These are phyloP conservation scores for Verticillium klebahnii DNA, from an alignment of 2,329 filamentous ascomycete genomes.

Conservation along the genomic window DNA sequence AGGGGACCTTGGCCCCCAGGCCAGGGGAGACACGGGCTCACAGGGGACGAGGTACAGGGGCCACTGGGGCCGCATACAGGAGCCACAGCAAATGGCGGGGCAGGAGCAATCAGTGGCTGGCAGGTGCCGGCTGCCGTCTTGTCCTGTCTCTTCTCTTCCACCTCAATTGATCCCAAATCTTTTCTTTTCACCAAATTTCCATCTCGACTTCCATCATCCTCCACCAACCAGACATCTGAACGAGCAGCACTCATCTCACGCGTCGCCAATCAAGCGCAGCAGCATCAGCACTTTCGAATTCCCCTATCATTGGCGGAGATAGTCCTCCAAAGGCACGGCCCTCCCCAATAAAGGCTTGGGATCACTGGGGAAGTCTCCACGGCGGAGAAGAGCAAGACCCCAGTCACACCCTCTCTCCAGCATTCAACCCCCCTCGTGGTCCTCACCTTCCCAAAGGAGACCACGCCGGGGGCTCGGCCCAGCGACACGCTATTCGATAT, in stretches of 20 bases:
- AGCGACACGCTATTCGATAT: not conserved
- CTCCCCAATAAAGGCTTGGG: not conserved
- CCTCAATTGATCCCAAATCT: not conserved
- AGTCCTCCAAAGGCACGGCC: not conserved
- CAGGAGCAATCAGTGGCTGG: not conserved
- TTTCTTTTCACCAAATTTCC: not conserved
- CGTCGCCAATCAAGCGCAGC: not conserved
- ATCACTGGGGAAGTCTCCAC: not conserved
- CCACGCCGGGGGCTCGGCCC: not conserved
- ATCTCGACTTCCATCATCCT: not conserved
- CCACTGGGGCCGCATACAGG: not conserved
- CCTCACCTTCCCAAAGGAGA: not conserved
- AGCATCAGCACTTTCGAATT: not conserved
- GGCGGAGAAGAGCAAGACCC: not conserved
- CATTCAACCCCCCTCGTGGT: not conserved
- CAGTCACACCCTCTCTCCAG: not conserved
- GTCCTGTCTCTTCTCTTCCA: not conserved
- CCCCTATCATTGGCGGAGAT: not conserved
- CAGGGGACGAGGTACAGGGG: not conserved
- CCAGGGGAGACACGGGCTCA: not conserved
- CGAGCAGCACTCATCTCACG: not conserved
- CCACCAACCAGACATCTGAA: not conserved
- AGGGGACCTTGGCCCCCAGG: conserved; percentile 1
- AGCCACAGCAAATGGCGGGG: conserved; percentile 7
- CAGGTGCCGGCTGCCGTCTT: not conserved